A percentile compares a stretch with the other conserved stretches of the same genome.
phyloP scores from a whole-genome alignment of 1,139 yeast genomes.

The Arxiozyma bovina region DNA sequence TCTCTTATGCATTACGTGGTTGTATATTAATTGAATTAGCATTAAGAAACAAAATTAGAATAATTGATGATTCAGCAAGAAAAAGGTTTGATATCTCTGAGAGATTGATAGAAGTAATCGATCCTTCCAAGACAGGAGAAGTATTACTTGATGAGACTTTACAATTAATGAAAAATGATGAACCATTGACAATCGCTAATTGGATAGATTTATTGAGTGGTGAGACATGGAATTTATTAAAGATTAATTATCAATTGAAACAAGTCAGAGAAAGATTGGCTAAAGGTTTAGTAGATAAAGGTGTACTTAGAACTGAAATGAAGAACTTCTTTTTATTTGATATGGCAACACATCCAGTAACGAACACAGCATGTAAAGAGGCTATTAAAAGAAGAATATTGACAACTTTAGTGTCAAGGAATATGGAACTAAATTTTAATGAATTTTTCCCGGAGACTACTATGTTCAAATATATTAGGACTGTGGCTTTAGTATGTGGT shows the following conservation, averaged over 20 bases:
- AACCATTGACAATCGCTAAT: constrained; percentile 66
- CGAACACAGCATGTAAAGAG: constrained; percentile 78
- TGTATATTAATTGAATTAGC: constrained; percentile 89
- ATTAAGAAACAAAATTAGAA: constrained; percentile 75
- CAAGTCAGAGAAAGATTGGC: constrained; percentile 96
- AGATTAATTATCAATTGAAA: constrained; percentile 87
- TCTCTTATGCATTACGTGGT: constrained; percentile 92
- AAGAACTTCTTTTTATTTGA: constrained; percentile 89
- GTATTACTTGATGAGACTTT: constrained; percentile 88
- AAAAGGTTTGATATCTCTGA: constrained; percentile 82
- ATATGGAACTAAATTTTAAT: constrained; percentile 39
- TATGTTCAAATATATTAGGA: constrained; percentile 63
- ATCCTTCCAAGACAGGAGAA: constrained; percentile 86
- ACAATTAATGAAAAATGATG: constrained; percentile 80
- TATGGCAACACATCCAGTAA: constrained; percentile 97
- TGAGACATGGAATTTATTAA: constrained; percentile 95
- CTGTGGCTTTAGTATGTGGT: constrained; percentile 77
- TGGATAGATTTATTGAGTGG: constrained; percentile 95
- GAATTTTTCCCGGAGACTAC: constrained; percentile 63
- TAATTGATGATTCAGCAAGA: constrained; percentile 91
- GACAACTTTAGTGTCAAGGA: constrained; percentile 61
- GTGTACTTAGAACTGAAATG: constrained; percentile 91
- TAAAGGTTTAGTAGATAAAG: constrained; percentile 94
- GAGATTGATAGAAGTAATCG: constrained; percentile 78
- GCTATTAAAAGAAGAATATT: constrained; percentile 65